These are phyloP conservation scores for Mortierella sp. DNA, from an alignment of 371 early-diverging fungal genomes.

Conservation along the genomic window DNA sequence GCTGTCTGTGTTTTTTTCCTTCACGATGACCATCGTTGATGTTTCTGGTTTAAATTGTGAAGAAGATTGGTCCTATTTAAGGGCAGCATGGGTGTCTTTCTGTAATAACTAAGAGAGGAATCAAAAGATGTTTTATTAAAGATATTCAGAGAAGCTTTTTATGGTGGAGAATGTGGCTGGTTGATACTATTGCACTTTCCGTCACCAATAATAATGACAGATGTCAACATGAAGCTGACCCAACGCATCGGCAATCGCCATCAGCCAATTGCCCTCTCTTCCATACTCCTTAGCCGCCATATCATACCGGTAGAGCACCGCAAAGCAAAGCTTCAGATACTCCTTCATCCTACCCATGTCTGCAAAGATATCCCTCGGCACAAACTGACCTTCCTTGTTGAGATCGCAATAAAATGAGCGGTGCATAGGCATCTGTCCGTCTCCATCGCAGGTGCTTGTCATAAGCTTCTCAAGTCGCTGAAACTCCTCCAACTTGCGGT, in stretches of 20 bases:
- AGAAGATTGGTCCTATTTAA: too few species aligned
- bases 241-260: background rate
- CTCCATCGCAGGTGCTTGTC: conserved; percentile 17
- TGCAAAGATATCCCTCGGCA: conserved; percentile 23
- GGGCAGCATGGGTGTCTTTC: too few species aligned
- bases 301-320: conserved; percentile 30
- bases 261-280: background rate
- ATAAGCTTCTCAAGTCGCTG: background rate
- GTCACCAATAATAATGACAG: background rate
- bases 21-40: too few species aligned
- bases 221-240: background rate
- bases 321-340: conserved; percentile 34
- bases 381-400: conserved; percentile 10
- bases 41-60: too few species aligned
- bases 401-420: conserved; percentile 11
- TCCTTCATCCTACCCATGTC: conserved; percentile 29
- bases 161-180: background rate
- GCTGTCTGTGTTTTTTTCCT: too few species aligned
- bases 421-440: conserved; percentile 21
- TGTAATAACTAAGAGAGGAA: too few species aligned
- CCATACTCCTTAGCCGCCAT: conserved; percentile 32
- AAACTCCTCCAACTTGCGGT: conserved; percentile 10
- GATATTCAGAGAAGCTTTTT: too few species aligned
- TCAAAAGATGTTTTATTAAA: too few species aligned
- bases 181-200: background rate